These are phyloP conservation scores for Russula compacta DNA, from an alignment of 768 basidiomycete species.

Conservation along the genomic window DNA sequence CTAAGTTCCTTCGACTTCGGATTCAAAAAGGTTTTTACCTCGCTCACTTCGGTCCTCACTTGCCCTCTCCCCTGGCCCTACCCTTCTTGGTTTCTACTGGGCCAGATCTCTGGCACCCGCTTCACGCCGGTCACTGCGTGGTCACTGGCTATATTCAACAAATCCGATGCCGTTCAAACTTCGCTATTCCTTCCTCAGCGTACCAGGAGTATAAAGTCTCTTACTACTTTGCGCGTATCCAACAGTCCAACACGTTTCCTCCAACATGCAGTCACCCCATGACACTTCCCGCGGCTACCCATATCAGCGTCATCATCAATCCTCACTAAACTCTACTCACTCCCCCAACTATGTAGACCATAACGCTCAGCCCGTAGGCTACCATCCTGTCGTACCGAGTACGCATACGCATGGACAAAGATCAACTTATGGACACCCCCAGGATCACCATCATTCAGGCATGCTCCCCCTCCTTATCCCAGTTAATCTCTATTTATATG, in stretches of 20 bases:
- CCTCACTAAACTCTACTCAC: slow-evolving; percentile 4
- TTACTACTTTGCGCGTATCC: background rate
- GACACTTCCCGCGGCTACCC: slow-evolving; percentile 9
- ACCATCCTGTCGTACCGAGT: background rate
- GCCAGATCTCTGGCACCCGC: slow-evolving; percentile 12
- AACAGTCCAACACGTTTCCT: slow-evolving; percentile 6
- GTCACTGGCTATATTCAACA: slow-evolving; percentile 10
- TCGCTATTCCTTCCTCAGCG: slow-evolving; percentile 5
- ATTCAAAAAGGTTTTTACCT: slow-evolving; percentile 12
- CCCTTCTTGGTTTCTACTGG: slow-evolving; percentile 8
- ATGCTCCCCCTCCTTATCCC: background rate
- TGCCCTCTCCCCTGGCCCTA: slow-evolving; percentile 8
- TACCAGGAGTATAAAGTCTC: slow-evolving; percentile 13
- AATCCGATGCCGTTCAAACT: slow-evolving; percentile 17
- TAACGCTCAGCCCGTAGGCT: background rate
- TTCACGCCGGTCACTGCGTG: slow-evolving; percentile 11
- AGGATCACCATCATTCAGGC: slow-evolving; percentile 7
- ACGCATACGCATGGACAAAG: slow-evolving; percentile 4
- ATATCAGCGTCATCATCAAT: slow-evolving; percentile 11
- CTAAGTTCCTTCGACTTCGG: slow-evolving; percentile 12
- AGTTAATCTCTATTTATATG: background rate
- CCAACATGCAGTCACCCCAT: slow-evolving; percentile 15
- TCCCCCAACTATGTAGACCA: slow-evolving; percentile 3
- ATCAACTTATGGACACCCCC: slow-evolving; percentile 5
- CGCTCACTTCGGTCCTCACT: slow-evolving; percentile 5